Evolutionary conservation across 208 protist genomes (phyloP).

Genomic region (Vickermania ingenoplastis): DNA sequence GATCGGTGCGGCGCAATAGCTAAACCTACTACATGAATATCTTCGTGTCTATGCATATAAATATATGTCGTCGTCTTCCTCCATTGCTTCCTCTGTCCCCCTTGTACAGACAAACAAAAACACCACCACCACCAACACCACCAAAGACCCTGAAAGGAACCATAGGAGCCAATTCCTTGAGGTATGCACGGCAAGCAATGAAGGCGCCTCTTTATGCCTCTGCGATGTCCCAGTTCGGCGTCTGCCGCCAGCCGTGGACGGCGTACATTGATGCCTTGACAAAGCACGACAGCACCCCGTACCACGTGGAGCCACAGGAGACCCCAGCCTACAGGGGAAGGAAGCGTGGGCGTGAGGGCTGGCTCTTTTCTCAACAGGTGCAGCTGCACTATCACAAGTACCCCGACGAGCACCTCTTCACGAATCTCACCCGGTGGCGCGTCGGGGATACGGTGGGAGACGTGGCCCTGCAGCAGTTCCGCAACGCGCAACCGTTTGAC

Average conservation of each 20-base stretch:
- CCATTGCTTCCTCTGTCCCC: no score
- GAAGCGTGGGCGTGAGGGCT: slow-evolving; percentile 76
- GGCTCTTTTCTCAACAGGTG: slow-evolving; percentile 83
- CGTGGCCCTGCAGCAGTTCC: slow-evolving; percentile 80
- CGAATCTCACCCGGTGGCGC: slow-evolving; percentile 77
- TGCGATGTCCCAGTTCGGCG: slow-evolving; percentile 61
- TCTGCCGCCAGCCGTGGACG: slow-evolving; percentile 78
- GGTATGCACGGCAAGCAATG: no score
- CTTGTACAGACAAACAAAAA: no score
- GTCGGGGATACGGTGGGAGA: slow-evolving; percentile 80
- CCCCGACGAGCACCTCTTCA: slow-evolving; percentile 81
- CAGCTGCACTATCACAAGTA: slow-evolving; percentile 87
- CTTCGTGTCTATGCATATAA: no score
- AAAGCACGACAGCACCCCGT: slow-evolving; percentile 64
- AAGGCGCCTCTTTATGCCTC: slow-evolving; percentile 55
- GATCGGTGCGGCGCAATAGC: no score
- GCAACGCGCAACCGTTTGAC: slow-evolving; percentile 84
- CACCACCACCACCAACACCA: no score
- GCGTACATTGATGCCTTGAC: slow-evolving; percentile 74
- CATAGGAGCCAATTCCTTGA: no score
- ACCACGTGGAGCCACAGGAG: slow-evolving; percentile 65
- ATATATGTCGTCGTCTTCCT: no score
- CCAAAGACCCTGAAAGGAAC: no score
- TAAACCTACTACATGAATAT: no score
- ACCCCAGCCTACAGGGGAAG: slow-evolving; percentile 72